Evolutionary conservation across 495 filamentous ascomycete genomes (phyloP), one percentile per base, ranked within the genome.

Genomic region (Delitschia confertaspora): DNA sequence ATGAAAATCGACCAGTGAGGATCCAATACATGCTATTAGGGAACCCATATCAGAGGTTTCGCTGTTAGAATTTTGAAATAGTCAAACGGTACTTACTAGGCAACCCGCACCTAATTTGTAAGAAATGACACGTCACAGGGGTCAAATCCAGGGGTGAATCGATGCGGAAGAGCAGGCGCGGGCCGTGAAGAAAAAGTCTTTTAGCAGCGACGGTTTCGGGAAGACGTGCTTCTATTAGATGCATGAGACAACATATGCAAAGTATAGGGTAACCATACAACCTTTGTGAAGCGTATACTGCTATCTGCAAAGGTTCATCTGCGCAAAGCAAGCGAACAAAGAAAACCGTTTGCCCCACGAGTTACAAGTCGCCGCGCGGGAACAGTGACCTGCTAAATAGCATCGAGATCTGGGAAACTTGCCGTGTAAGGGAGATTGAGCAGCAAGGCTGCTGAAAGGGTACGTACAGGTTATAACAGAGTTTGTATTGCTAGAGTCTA

Each of bases 391-490:
- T 70, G 5, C 54, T 65, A 40, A 61, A 67, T 16, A 55, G 39
- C 1, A 56, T 63, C 6, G 65, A 53, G 37, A 67, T 74, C 6
- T 75, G 67, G 68, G 57, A 74, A 49, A 72, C 67, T 1, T 45
- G 27, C 14, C 51, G 51, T 11, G 51, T 47, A 4, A 55, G n/a
- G n/a, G n/a, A n/a, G n/a, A n/a, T n/a, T n/a, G n/a, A n/a, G n/a
- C n/a, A n/a, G n/a, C n/a, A n/a, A n/a, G n/a, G n/a, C n/a, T n/a
- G n/a, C n/a, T n/a, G n/a, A n/a, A n/a, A n/a, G n/a, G n/a, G n/a
- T n/a, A n/a, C n/a, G n/a, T n/a, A n/a, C n/a, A n/a, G n/a, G n/a
- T n/a, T n/a, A n/a, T n/a, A n/a, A n/a, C n/a, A n/a, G n/a, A n/a
- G n/a, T n/a, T n/a, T n/a, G n/a, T n/a, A n/a, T n/a, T n/a, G n/a